These are phyloP conservation scores for Gyromitra esculenta DNA, from an alignment of 2,329 filamentous ascomycete species.

Conservation along the genomic window DNA sequence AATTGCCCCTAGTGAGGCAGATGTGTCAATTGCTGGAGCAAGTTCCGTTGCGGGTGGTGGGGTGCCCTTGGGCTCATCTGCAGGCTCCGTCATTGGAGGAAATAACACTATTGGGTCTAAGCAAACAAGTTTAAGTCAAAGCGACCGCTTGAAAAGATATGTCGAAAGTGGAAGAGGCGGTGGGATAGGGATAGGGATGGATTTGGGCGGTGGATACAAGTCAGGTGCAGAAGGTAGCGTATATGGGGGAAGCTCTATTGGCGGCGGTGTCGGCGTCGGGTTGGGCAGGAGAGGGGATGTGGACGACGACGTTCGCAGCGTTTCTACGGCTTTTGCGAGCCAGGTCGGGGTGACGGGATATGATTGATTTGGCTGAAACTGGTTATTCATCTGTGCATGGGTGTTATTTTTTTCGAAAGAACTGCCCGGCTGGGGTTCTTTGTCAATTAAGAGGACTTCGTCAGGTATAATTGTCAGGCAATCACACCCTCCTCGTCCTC, in stretches of 20 bases:
- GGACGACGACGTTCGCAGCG: slow-evolving; percentile 96
- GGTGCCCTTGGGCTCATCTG: slow-evolving; percentile 74
- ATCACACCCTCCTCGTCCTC: slow-evolving; percentile 37
- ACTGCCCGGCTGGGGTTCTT: slow-evolving; percentile 39
- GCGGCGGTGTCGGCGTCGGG: slow-evolving; percentile 63
- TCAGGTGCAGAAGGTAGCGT: slow-evolving; percentile 69
- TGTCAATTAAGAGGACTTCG: slow-evolving; percentile 43
- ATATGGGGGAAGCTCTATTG: slow-evolving; percentile 70
- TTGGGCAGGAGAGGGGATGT: slow-evolving; percentile 61
- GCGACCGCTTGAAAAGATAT: slow-evolving; percentile 91
- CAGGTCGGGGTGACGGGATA: slow-evolving; percentile 77
- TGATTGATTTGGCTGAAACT: slow-evolving; percentile 63
- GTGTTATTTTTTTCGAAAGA: slow-evolving; percentile 42
- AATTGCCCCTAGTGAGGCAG: slow-evolving; percentile 64
- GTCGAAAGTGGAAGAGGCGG: slow-evolving; percentile 79
- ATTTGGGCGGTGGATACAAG: slow-evolving; percentile 63
- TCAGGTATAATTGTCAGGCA: slow-evolving; percentile 39
- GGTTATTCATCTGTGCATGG: slow-evolving; percentile 42
- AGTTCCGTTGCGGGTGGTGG: slow-evolving; percentile 79
- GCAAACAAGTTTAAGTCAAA: slow-evolving; percentile 78
- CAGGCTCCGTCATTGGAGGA: slow-evolving; percentile 41
- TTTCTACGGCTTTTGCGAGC: slow-evolving; percentile 96
- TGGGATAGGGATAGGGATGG: slow-evolving; percentile 49
- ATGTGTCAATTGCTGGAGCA: slow-evolving; percentile 66
- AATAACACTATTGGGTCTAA: slow-evolving; percentile 66